Conservation (phyloP, 2,329 filamentous ascomycete species). For the Pseudopithomyces chartarum region DNA sequence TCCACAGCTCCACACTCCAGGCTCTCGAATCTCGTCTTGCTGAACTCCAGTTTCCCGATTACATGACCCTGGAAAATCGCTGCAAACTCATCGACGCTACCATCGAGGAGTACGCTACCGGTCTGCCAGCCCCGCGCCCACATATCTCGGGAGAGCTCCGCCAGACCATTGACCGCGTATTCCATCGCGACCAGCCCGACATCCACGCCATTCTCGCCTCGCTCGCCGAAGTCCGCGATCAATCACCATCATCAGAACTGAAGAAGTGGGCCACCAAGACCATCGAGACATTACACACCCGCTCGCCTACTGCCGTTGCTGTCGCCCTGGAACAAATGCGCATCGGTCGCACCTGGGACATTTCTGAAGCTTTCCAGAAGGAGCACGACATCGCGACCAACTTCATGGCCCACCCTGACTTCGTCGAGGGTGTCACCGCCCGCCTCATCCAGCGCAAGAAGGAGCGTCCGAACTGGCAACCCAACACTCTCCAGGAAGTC, state of each 20-base stretch:
- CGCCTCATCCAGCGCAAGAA: slow-evolving; percentile 74
- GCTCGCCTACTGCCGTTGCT: slow-evolving; percentile 85
- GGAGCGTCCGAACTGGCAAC: slow-evolving; percentile 74
- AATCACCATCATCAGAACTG: slow-evolving; percentile 47
- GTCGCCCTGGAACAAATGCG: slow-evolving; percentile 86
- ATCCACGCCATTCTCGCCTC: slow-evolving; percentile 73
- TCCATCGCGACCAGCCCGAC: slow-evolving; percentile 58
- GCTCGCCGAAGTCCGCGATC: slow-evolving; percentile 57
- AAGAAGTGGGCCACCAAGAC: slow-evolving; percentile 80
- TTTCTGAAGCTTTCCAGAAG: slow-evolving; percentile 80
- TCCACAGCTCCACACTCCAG: slow-evolving; percentile 86
- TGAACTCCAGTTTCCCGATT: slow-evolving; percentile 87
- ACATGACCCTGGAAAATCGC: slow-evolving; percentile 65
- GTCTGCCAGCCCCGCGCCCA: slow-evolving; percentile 67
- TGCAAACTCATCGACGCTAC: slow-evolving; percentile 79
- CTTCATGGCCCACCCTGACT: slow-evolving; percentile 93
- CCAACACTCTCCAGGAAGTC: slow-evolving; percentile 72
- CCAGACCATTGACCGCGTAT: slow-evolving; percentile 75
- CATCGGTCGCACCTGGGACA: slow-evolving; percentile 75
- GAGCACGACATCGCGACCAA: slow-evolving; percentile 83
- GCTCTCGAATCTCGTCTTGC: slow-evolving; percentile 82
- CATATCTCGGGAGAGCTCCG: slow-evolving; percentile 71
- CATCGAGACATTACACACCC: slow-evolving; percentile 71
- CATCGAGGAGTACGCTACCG: slow-evolving; percentile 89
- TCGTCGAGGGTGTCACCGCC: slow-evolving; percentile 86